These are phyloP conservation scores for Botrytis cinerea DNA, from an alignment of 2,329 filamentous ascomycete species.

Conservation along the genomic window DNA sequence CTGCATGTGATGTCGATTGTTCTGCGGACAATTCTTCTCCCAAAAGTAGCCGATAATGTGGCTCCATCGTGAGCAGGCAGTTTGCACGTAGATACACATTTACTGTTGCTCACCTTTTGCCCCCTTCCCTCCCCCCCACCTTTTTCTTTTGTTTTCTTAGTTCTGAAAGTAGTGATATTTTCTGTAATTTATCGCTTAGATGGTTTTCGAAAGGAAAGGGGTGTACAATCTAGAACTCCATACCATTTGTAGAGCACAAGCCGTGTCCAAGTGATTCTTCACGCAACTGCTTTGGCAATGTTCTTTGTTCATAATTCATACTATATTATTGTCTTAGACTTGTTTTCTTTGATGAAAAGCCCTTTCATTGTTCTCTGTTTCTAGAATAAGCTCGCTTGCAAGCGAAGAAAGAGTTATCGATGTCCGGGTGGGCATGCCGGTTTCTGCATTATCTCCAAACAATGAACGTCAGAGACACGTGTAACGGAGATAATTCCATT, in stretches of 20 bases:
- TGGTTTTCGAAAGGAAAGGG: neutral
- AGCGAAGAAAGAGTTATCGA: slow-evolving; percentile 1
- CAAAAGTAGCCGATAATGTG: slow-evolving; percentile 2
- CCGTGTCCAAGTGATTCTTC: neutral
- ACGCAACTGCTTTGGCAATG: neutral
- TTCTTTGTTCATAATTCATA: slow-evolving; percentile 14
- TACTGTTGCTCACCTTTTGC: neutral
- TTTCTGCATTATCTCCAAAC: neutral
- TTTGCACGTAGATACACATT: slow-evolving; percentile 18
- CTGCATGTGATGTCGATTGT: slow-evolving; percentile 11
- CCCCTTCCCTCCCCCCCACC: neutral
- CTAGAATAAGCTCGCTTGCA: neutral
- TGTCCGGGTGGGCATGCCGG: neutral
- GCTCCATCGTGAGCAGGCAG: neutral
- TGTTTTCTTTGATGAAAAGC: neutral
- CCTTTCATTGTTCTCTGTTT: neutral
- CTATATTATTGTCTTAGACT: slow-evolving; percentile 11
- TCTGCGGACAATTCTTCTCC: neutral
- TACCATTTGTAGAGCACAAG: neutral
- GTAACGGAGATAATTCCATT: neutral
- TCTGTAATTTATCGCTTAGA: neutral
- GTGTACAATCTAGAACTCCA: neutral
- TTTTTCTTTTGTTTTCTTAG: neutral
- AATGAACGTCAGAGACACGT: neutral
- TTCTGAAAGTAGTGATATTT: neutral